Evolutionary conservation across 2,329 filamentous ascomycete genomes (phyloP).

Genomic region (Chalaropsis thielavioides): DNA sequence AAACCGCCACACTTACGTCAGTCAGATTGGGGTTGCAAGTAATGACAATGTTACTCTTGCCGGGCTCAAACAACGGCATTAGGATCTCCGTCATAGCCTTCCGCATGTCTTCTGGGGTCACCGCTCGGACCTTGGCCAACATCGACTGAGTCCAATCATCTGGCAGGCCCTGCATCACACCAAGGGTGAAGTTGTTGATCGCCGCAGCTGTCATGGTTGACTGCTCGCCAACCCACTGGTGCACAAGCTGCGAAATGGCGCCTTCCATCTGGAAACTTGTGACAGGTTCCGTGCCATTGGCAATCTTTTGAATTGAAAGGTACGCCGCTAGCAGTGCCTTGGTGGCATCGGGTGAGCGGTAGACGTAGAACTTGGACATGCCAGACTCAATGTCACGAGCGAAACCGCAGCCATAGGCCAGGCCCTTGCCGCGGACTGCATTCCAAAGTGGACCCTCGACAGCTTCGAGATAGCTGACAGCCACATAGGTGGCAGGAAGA

Average conservation of each 20-base stretch:
- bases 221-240: conserved; percentile 75
- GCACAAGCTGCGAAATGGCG: conserved; percentile 78
- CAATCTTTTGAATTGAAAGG: conserved; percentile 59
- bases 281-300: conserved; percentile 54
- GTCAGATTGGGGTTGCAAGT: conserved; percentile 77
- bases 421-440: conserved; percentile 78
- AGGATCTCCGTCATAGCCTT: conserved; percentile 59
- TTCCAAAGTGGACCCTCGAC: conserved; percentile 92
- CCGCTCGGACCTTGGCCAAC: conserved; percentile 60
- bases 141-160: conserved; percentile 66
- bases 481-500: conserved; percentile 73
- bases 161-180: conserved; percentile 62
- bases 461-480: conserved; percentile 78
- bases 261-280: conserved; percentile 76
- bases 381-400: conserved; percentile 64
- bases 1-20: conserved; percentile 46
- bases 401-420: conserved; percentile 82
- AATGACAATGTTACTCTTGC: conserved; percentile 69
- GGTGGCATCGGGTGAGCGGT: conserved; percentile 76
- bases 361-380: conserved; percentile 69
- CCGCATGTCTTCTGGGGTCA: conserved; percentile 64
- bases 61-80: conserved; percentile 64
- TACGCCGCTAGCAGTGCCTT: conserved; percentile 71
- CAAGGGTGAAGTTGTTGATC: conserved; percentile 65
- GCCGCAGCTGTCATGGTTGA: conserved; percentile 72